Evolutionary conservation across 179 eudicot genomes (phyloP).

Genomic region (Beta lomatogona): DNA sequence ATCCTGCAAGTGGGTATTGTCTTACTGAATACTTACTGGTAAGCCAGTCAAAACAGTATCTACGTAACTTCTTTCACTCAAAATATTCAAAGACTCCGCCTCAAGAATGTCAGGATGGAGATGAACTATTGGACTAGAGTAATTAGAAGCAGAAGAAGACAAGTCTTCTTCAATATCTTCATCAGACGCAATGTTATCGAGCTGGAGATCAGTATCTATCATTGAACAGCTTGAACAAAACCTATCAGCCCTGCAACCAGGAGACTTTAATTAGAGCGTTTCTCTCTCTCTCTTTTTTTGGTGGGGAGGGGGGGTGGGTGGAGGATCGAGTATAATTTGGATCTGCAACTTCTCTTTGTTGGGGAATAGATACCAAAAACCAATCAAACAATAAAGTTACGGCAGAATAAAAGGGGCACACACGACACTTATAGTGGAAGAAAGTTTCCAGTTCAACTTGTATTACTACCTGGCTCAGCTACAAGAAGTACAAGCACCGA

Average conservation of each 20-base stretch:
- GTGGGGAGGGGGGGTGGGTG: too few species aligned
- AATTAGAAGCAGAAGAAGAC: conserved; percentile 45
- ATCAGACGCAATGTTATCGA: conserved; percentile 39
- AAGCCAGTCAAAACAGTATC: conserved; percentile 71
- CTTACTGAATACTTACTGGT: conserved; percentile 54
- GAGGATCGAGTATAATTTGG: not conserved
- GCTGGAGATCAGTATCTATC: conserved; percentile 50
- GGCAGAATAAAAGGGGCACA: not conserved
- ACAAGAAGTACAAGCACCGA: not conserved
- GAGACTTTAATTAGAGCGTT: not conserved
- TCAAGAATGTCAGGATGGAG: conserved; percentile 59
- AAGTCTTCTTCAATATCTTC: conserved; percentile 56
- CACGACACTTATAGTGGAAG: not conserved
- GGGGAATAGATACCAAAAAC: not conserved
- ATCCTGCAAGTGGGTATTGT: not conserved
- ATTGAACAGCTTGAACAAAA: conserved; percentile 63
- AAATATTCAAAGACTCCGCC: conserved; percentile 53
- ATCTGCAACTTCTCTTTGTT: not conserved
- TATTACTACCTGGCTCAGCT: not conserved
- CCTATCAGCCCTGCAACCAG: conserved; percentile 50
- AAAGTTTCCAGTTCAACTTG: not conserved
- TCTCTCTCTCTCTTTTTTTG: not conserved
- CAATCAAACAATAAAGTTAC: not conserved
- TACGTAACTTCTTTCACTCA: conserved; percentile 53
- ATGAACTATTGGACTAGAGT: conserved; percentile 50